Evolutionary conservation across 352 stramenopile genomes (phyloP).

Genomic region (Phytophthora melonis): DNA sequence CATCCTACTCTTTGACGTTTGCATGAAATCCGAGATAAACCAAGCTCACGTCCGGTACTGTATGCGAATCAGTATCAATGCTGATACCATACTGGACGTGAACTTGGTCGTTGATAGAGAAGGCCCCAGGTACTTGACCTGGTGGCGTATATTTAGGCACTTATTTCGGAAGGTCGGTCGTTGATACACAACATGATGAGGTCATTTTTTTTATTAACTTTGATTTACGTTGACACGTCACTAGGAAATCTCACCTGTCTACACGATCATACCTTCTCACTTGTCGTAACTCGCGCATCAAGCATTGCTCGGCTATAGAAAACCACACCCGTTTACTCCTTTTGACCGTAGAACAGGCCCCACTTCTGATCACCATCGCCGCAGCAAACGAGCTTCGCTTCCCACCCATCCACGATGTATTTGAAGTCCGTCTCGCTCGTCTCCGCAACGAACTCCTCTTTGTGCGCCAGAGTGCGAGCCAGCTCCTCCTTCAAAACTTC

Average conservation of each 20-base stretch:
- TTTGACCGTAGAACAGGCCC: conserved; percentile 77
- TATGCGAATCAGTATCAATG: too few species aligned
- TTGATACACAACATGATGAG: neutral
- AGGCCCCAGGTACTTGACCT: too few species aligned
- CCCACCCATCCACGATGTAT: conserved; percentile 76
- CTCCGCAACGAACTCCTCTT: conserved; percentile 74
- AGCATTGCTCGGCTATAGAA: neutral
- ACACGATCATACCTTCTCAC: neutral
- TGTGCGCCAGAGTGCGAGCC: conserved; percentile 58
- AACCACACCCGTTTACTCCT: conserved; percentile 38
- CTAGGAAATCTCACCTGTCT: neutral
- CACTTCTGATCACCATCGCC: conserved; percentile 79
- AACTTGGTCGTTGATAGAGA: too few species aligned
- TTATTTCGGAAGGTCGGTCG: too few species aligned
- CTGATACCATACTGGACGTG: too few species aligned
- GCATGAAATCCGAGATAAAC: too few species aligned
- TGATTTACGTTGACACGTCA: neutral
- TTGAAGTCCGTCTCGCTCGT: conserved; percentile 74
- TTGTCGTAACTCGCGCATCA: neutral
- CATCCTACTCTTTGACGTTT: too few species aligned
- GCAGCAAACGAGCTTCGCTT: conserved; percentile 73
- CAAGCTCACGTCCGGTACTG: too few species aligned
- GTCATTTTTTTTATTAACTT: neutral
- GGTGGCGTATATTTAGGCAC: too few species aligned
- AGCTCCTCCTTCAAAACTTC: conserved; percentile 73